Evolutionary conservation across 2,329 filamentous ascomycete species (phyloP).

Genomic region (Xylariomycetidae sp.): DNA sequence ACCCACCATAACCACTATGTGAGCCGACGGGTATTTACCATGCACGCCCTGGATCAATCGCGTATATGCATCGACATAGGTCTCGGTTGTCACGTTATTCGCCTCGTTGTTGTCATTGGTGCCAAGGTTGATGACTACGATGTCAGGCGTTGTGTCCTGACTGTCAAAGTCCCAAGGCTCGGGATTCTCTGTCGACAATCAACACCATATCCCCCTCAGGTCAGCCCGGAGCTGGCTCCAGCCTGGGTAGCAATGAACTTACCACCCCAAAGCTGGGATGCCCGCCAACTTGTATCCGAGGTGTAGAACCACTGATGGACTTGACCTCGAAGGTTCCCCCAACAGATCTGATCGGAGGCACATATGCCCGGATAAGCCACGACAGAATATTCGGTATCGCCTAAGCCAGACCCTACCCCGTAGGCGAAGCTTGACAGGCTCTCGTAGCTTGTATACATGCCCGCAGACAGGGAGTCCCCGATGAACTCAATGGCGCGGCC

Average conservation of each 20-base stretch:
- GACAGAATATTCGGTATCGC: slow-evolving; percentile 53
- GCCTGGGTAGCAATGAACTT: no score
- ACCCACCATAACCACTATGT: slow-evolving; percentile 39
- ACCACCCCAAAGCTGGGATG: slow-evolving; percentile 38
- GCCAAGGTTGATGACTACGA: slow-evolving; percentile 43
- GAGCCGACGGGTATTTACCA: slow-evolving; percentile 40
- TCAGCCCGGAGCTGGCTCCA: no score
- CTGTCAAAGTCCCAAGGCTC: slow-evolving; percentile 41
- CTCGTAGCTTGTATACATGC: slow-evolving; percentile 56
- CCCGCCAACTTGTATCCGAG: slow-evolving; percentile 47
- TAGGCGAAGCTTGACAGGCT: slow-evolving; percentile 52
- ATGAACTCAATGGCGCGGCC: slow-evolving; percentile 38
- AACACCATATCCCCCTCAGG: slow-evolving; percentile 1
- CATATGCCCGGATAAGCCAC: slow-evolving; percentile 57
- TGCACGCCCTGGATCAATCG: slow-evolving; percentile 43
- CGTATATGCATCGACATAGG: slow-evolving; percentile 37
- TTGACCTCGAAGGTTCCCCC: slow-evolving; percentile 45
- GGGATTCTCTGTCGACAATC: slow-evolving; percentile 38
- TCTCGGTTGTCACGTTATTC: slow-evolving; percentile 34
- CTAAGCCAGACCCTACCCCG: slow-evolving; percentile 50
- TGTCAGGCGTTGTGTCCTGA: slow-evolving; percentile 34
- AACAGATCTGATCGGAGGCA: slow-evolving; percentile 50
- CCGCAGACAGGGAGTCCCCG: slow-evolving; percentile 45
- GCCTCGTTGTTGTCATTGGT: slow-evolving; percentile 41
- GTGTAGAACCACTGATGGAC: slow-evolving; percentile 55